Evolutionary conservation across 495 filamentous ascomycete genomes (phyloP).

Genomic region (Baudoinia panamericana): DNA sequence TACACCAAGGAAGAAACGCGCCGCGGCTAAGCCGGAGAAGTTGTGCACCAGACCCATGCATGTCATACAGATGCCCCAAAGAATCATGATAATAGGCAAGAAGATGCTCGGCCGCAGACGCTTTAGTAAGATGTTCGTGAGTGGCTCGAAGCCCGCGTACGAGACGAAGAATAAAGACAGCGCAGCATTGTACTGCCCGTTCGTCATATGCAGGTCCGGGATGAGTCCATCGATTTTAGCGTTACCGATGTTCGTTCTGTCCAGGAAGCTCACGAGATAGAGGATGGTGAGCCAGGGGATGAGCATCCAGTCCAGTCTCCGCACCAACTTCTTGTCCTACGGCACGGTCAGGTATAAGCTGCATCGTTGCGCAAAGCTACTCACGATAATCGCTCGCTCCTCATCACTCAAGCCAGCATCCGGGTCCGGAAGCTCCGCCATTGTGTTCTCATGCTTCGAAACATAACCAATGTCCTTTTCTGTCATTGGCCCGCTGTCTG

Average conservation of each 20-base stretch:
- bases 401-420: conserved; percentile 13
- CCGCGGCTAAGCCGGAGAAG: conserved; percentile 66
- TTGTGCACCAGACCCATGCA: conserved; percentile 73
- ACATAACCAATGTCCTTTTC: conserved; percentile 6
- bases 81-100: conserved; percentile 44
- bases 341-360: not conserved
- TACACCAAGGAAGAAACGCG: conserved; percentile 75
- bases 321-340: conserved; percentile 11
- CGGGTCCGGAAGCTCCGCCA: conserved; percentile 5
- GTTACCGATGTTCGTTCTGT: conserved; percentile 55
- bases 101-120: conserved; percentile 29
- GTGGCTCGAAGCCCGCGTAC: conserved; percentile 73
- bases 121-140: conserved; percentile 84
- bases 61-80: conserved; percentile 67
- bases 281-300: conserved; percentile 51
- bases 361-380: not conserved
- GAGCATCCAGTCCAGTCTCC: conserved; percentile 1
- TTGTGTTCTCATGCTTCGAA: not conserved
- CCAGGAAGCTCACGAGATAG: conserved; percentile 75
- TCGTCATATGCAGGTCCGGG: conserved; percentile 25
- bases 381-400: conserved; percentile 10
- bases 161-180: conserved; percentile 53
- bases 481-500: too few relatives aligned
- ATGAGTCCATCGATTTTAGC: conserved; percentile 43
- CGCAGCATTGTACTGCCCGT: conserved; percentile 24